Evolutionary conservation across 2,329 filamentous ascomycete species (phyloP), one percentile per base, ranked within the genome.

Genomic region (Phyllachora maydis): DNA sequence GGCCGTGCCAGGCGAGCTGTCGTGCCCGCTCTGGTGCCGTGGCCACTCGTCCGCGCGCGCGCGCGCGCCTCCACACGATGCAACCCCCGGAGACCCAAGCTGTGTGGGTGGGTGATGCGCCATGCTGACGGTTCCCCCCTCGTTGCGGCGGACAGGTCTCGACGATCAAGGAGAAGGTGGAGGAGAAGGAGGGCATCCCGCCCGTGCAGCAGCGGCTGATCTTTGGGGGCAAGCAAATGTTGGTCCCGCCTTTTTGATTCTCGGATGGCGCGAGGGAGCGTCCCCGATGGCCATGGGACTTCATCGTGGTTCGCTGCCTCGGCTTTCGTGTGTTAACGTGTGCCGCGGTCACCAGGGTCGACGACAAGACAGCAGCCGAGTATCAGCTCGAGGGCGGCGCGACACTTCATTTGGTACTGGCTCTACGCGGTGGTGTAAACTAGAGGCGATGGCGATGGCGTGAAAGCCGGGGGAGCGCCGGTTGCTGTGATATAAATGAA

Each of bases 181-280:
- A 98, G 52, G 88, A 98, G 59, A 95, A 95, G 55, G 88, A 95
- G 47, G 88, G 88, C 27, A 98, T 98, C 39, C 85, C 88, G 20
- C 88, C 88, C 1, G 82, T 88, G 11, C 88, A 98, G 54, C 88
- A 98, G 53, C 73, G 88, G 28, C 58, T 98, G 35, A 98, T 98
- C 42, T 93, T 75, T 45, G 82, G 85, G 25, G 88, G 88, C 41
- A 98, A 98, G 59, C 88, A 98, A 49, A 93, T 98, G 88, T 93
- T 54, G 31, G 59, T 47, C 22, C 14, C 18, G n/a, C n/a, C n/a
- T n/a, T 20, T 11, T 5, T 11, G 4, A 23, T 15, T 4, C 24
- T n/a, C n/a, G n/a, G n/a, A n/a, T n/a, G n/a, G n/a, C n/a, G n/a
- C n/a, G n/a, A n/a, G n/a, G n/a, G n/a, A n/a, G n/a, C n/a, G n/a